Conservation (phyloP, 116 monocot species). For the Dioscorea cayenensis region DNA sequence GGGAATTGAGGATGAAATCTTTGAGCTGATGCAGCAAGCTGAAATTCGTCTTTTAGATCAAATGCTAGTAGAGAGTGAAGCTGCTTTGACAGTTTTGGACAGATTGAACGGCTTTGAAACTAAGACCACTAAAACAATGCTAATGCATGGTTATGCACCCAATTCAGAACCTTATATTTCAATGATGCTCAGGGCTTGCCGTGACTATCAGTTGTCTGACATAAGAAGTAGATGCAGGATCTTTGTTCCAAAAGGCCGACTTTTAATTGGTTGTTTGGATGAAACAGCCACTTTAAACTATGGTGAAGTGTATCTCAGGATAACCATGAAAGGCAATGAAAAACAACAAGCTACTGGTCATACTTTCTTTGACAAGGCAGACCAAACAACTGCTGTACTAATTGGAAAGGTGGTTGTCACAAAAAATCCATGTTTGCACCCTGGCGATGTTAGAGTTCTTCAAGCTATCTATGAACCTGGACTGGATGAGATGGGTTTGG, state of each 20-base stretch:
- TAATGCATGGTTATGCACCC: slow-evolving; percentile 72
- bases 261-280: slow-evolving; percentile 84
- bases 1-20: slow-evolving; percentile 58
- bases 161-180: slow-evolving; percentile 64
- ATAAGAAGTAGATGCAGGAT: slow-evolving; percentile 68
- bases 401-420: slow-evolving; percentile 78
- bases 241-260: slow-evolving; percentile 83
- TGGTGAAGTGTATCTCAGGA: slow-evolving; percentile 75
- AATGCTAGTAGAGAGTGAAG: slow-evolving; percentile 47
- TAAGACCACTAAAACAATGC: slow-evolving; percentile 50
- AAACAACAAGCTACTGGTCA: slow-evolving; percentile 19
- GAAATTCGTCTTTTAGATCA: slow-evolving; percentile 37
- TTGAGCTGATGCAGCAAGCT: slow-evolving; percentile 56
- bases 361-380: slow-evolving; percentile 32
- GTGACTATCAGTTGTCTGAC: slow-evolving; percentile 58
- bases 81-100: slow-evolving; percentile 51
- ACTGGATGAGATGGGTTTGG: slow-evolving; percentile 56
- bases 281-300: slow-evolving; percentile 63
- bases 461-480: slow-evolving; percentile 56
- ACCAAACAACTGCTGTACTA: slow-evolving; percentile 46
- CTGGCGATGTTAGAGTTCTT: slow-evolving; percentile 88
- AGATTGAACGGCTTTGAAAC: slow-evolving; percentile 40
- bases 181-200: slow-evolving; percentile 72
- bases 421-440: slow-evolving; percentile 94
- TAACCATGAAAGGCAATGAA: slow-evolving; percentile 69